A percentile compares a stretch with the other conserved stretches of the same genome.
These are phyloP conservation scores for Malassezia brasiliensis DNA, from an alignment of 1,284 basidiomycete genomes.

Conservation along the genomic window DNA sequence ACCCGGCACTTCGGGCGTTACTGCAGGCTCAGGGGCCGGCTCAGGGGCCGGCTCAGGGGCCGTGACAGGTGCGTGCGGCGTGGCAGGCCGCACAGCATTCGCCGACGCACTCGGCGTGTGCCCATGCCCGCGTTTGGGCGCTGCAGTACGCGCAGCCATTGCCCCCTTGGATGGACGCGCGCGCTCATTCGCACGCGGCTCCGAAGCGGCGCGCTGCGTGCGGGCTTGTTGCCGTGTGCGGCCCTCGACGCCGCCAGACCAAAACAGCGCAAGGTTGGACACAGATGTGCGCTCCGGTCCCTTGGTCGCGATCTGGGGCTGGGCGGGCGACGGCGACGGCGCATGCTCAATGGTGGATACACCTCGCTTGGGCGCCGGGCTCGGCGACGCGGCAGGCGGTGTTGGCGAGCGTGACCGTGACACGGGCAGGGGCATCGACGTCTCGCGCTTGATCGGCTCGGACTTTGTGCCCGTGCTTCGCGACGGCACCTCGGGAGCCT, in stretches of 20 bases:
- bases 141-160: too few relatives aligned
- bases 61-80: too few relatives aligned
- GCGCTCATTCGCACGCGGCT: constrained; percentile 14
- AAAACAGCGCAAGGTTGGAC: constrained; percentile 43
- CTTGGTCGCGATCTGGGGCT: constrained; percentile 30
- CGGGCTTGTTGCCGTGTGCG: constrained; percentile 34
- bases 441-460: neutral
- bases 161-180: too few relatives aligned
- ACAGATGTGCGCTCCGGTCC: constrained; percentile 43
- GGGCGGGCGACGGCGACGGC: neutral
- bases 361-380: neutral
- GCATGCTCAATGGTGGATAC: neutral
- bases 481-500: neutral
- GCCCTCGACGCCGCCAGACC: constrained; percentile 41
- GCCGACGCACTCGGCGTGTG: too few relatives aligned
- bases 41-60: too few relatives aligned
- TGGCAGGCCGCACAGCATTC: too few relatives aligned
- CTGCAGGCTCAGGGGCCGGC: too few relatives aligned
- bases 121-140: too few relatives aligned
- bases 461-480: neutral
- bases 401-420: neutral
- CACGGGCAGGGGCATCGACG: constrained; percentile 2
- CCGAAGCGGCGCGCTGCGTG: constrained; percentile 3
- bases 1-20: too few relatives aligned
- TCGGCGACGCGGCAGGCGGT: neutral